phyloP scores from a whole-genome alignment of 2,329 filamentous ascomycete species.

The Cryphonectria japonica region DNA sequence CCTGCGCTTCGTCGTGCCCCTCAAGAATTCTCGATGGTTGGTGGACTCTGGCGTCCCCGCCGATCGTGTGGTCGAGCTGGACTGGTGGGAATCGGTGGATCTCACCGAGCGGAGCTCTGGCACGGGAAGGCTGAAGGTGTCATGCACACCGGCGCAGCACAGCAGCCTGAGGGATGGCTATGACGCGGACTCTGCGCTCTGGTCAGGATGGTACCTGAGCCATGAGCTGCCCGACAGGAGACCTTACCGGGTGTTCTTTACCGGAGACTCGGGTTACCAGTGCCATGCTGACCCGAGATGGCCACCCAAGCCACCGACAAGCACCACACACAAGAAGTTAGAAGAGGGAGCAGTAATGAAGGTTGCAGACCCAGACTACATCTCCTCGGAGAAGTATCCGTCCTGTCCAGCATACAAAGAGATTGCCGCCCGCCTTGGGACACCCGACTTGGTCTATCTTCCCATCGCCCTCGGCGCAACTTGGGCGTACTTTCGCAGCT shows the following conservation, averaged over 20 bases:
- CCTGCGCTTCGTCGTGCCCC: constrained; percentile 67
- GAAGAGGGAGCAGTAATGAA: constrained; percentile 10
- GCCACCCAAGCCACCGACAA: constrained; percentile 30
- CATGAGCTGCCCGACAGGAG: constrained; percentile 29
- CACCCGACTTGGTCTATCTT: constrained; percentile 33
- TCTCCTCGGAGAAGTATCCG: constrained; percentile 23
- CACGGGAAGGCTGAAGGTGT: constrained; percentile 53
- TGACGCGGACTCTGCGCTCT: constrained; percentile 65
- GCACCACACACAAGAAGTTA: constrained; percentile 10
- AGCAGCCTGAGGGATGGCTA: constrained; percentile 60
- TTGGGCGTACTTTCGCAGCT: constrained; percentile 35
- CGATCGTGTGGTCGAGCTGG: constrained; percentile 62
- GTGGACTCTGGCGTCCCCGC: constrained; percentile 54
- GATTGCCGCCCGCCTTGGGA: constrained; percentile 32
- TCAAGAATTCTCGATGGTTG: constrained; percentile 72
- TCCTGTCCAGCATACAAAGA: constrained; percentile 35
- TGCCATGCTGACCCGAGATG: constrained; percentile 32
- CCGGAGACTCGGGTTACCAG: constrained; percentile 70
- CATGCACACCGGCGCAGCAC: constrained; percentile 73
- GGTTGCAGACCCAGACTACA: constrained; percentile 10
- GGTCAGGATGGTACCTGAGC: constrained; percentile 68
- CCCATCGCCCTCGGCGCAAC: constrained; percentile 35
- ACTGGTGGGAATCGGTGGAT: constrained; percentile 70
- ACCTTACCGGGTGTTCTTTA: constrained; percentile 68
- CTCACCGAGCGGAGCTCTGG: constrained; percentile 39